These are phyloP conservation scores for Arachis hypogaea DNA, from an alignment of 306 rosid genomes.

Conservation along the genomic window DNA sequence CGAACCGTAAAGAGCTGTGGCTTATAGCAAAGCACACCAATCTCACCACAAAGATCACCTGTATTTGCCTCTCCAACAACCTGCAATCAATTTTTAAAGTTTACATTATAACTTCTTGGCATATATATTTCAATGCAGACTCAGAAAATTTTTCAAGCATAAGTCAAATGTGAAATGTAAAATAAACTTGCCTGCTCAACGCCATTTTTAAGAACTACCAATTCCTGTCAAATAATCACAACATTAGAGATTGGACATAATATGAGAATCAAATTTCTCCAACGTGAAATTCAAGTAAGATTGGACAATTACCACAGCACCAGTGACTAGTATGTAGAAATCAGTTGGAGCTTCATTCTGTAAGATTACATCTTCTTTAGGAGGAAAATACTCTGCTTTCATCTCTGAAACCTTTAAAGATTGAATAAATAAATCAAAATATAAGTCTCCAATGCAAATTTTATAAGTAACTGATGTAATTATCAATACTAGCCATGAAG, in stretches of 20 bases:
- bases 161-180: background rate
- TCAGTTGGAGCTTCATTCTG: conserved; percentile 98
- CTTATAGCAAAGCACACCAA: conserved; percentile 90
- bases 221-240: conserved; percentile 57
- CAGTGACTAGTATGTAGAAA: conserved; percentile 83
- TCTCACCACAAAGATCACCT: conserved; percentile 84
- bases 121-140: background rate
- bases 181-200: conserved; percentile 67
- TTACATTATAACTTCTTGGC: conserved; percentile 10
- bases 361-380: conserved; percentile 91
- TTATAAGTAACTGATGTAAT: background rate
- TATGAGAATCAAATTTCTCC: background rate
- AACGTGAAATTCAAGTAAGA: conserved; percentile 12
- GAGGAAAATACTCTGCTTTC: conserved; percentile 98
- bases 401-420: conserved; percentile 82
- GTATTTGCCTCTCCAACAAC: conserved; percentile 75
- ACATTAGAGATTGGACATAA: conserved; percentile 27
- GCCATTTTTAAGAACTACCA: conserved; percentile 70
- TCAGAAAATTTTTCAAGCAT: background rate
- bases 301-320: conserved; percentile 71
- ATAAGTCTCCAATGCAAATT: conserved; percentile 17
- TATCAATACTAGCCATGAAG: conserved; percentile 13
- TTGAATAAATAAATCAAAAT: conserved; percentile 27
- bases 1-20: conserved; percentile 88
- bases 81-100: conserved; percentile 48